Evolutionary conservation across 768 basidiomycete species (phyloP), one percentile per base, ranked within the genome.

Genomic region (Omphalotus guepiniiformis): DNA sequence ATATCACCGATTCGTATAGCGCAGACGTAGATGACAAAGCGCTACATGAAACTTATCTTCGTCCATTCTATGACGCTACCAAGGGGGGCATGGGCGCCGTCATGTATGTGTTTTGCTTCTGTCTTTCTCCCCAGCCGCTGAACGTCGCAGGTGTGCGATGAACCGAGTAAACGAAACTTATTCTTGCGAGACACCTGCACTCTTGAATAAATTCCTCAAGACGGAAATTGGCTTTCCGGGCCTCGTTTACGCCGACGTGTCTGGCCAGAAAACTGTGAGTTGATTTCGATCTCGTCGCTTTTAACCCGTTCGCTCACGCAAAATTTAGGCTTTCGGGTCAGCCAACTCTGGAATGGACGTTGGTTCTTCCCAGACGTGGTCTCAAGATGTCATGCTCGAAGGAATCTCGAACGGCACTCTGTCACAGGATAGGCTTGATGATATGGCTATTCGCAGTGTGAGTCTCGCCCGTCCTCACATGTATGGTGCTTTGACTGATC

Each of bases 321-420:
- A 6, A 37, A 5, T 21, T 7, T 15, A 37, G 35, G 21, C 60
- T 3, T 60, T 55, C n/a, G 32, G 65, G 5, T 66, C 70, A 2
- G 70, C 67, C 11, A 70, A 71, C 46, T 54, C 60, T 6, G 75
- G 75, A 30, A 62, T 76, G 18, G 74, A 76, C 28, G 74, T 73
- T 16, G 35, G 68, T 15, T 7, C 13, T 32, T 3, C 22, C n/a
- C 29, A 4, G 1, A 18, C 7, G 8, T 9, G 1, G 28, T 23
- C 19, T 2, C 21, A 73, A 69, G 69, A 74, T 74, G 70, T 71
- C 0, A 75, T 76, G 72, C 73, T 75, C 13, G 74, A 74, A 18
- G 74, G 69, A 35, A 60, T 67, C 29, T 55, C 54, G 16, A 52
- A 58, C 21, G 50, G 50, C 21, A 59, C 60, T 6, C 5, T 37